phyloP scores from a whole-genome alignment of 139 green algal species.

The Penium margaritaceum region DNA sequence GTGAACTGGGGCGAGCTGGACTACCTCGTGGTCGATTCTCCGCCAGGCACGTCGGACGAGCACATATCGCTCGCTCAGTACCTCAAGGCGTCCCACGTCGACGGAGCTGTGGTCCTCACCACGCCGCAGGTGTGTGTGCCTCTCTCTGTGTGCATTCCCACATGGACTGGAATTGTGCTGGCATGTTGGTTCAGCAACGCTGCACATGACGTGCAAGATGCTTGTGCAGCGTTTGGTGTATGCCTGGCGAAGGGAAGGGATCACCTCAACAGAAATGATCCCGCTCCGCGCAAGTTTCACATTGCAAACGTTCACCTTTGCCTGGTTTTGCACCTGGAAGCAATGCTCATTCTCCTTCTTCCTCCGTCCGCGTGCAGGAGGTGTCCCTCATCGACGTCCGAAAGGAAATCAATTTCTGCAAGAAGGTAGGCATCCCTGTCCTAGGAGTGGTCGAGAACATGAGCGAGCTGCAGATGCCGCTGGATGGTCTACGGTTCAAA shows the following conservation, averaged over 20 bases:
- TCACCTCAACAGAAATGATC: too few relatives aligned
- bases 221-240: too few relatives aligned
- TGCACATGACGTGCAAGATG: too few relatives aligned
- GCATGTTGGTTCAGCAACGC: too few relatives aligned
- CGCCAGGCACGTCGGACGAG: conserved; percentile 90
- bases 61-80: conserved; percentile 93
- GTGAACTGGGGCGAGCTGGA: conserved; percentile 89
- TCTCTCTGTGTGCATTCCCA: too few relatives aligned
- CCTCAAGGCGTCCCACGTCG: conserved; percentile 56
- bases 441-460: conserved; percentile 98
- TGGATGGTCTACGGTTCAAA: too few relatives aligned
- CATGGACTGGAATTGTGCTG: too few relatives aligned
- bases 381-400: conserved; percentile 91
- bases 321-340: too few relatives aligned
- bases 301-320: too few relatives aligned
- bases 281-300: too few relatives aligned
- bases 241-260: too few relatives aligned
- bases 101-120: conserved; percentile 72
- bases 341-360: too few relatives aligned
- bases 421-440: conserved; percentile 83
- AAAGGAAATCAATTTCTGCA: conserved; percentile 96
- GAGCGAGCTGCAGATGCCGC: conserved; percentile 59
- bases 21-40: conserved; percentile 92
- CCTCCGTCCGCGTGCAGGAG: conserved; percentile 77
- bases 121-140: conserved; percentile 51